Base-by-base conservation (phyloP, 2,329 filamentous ascomycete species). In the Cadophora luteo-olivacea region DNA sequence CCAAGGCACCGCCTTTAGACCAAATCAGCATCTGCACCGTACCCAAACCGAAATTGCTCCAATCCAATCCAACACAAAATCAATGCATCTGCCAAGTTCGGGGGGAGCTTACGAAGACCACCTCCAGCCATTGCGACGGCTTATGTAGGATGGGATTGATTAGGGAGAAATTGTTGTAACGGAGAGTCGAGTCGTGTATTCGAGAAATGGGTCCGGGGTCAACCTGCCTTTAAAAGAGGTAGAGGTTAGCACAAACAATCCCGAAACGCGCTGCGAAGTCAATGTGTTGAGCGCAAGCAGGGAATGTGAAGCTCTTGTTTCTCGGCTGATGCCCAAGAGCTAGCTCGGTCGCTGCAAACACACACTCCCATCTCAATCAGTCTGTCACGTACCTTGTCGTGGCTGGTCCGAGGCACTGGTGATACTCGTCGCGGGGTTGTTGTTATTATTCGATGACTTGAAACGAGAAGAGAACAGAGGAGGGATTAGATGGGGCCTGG, bases 1-100 rank as follows among this genome's bases (percentile, higher is more conserved):
- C 86, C 75, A 90, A 80, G 60, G 84, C 67, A 66, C 85, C 83
- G 76, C 87, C 88, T 90, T 75, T 41, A 48, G 52, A 60, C n/a
- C 16, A 41, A 24, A 61, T 64, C 63, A 64, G 38, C 62, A 51
- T 58, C 58, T 49, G 63, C 55, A 14, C 25, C 22, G 14, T 45
- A 45, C 4, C 41, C 41, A 45, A 14, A 5, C 14, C 7, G 12
- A 45, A 45, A 19, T 5, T 3, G 16, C 12, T 45, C 41, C 41
- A 45, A 45, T 45, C 14, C 41, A 45, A 45, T 16, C 16, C 41
- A 19, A 2, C 9, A 19, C 14, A 6, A 45, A 45, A 2, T 19
- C 41, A 45, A 11, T 22, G 19, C 45, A 49, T 22, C 45, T 22
- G 45, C 45, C 45, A 49, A 22, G 22, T 25, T 38, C 25, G 32